Evolutionary conservation across 148 eudicot species (phyloP).

Genomic region (Rhododendron ferrugineum): DNA sequence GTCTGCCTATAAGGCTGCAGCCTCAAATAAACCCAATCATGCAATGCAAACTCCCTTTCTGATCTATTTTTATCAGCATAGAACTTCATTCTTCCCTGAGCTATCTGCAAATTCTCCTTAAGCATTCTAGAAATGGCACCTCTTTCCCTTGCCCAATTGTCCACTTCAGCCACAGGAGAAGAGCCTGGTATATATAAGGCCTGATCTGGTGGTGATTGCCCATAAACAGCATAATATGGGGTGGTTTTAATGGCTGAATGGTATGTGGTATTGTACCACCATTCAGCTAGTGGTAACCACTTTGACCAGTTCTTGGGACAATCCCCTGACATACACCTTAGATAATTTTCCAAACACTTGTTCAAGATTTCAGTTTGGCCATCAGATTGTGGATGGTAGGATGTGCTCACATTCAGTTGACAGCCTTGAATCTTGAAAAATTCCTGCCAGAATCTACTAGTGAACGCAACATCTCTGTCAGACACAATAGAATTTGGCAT

Average conservation of each 20-base stretch:
- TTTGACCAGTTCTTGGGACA: not conserved
- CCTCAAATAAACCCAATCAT: not conserved
- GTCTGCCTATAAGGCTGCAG: not conserved
- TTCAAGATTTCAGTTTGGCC: not conserved
- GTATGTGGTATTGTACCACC: not conserved
- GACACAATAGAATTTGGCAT: not conserved
- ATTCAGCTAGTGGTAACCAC: not conserved
- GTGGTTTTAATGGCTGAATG: not conserved
- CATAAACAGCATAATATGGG: no score
- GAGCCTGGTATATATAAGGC: not conserved
- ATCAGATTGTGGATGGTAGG: not conserved
- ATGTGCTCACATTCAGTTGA: not conserved
- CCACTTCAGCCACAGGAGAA: not conserved
- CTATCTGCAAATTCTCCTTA: not conserved
- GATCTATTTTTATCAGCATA: not conserved
- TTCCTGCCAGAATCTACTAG: not conserved
- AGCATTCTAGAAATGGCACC: not conserved
- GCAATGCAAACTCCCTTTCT: not conserved
- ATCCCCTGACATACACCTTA: not conserved
- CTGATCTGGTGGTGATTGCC: no score
- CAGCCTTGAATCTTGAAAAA: not conserved
- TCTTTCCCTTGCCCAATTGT: not conserved
- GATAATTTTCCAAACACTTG: not conserved
- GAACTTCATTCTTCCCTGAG: not conserved
- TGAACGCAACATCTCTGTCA: not conserved